These are phyloP conservation scores for Saururus chinensis DNA, from an alignment of 164 flowering plant species.

Conservation along the genomic window DNA sequence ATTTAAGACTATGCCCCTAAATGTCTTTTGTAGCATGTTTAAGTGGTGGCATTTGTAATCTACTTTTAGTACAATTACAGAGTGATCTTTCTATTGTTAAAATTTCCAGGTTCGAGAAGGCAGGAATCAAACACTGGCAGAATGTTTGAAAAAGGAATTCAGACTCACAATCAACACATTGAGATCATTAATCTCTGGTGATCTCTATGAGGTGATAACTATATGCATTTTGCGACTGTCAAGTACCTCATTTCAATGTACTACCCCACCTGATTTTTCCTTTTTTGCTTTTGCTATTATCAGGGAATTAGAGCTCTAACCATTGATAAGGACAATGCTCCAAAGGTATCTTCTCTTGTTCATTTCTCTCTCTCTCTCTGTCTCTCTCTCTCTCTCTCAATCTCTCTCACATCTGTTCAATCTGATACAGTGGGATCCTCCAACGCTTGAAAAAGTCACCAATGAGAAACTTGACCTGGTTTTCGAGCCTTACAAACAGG, in stretches of 20 bases:
- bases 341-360: slow-evolving; percentile 43
- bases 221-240: not conserved
- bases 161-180: slow-evolving; percentile 74
- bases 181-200: slow-evolving; percentile 52
- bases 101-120: slow-evolving; percentile 74
- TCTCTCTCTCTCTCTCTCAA: slow-evolving; percentile 6
- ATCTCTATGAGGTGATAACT: slow-evolving; percentile 75
- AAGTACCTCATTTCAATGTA: not conserved
- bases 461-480: slow-evolving; percentile 43
- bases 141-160: slow-evolving; percentile 82
- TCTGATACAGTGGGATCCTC: slow-evolving; percentile 58
- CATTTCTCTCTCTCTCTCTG: slow-evolving; percentile 2
- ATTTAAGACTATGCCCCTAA: no score
- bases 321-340: slow-evolving; percentile 83
- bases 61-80: no score
- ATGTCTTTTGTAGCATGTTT: no score
- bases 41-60: no score
- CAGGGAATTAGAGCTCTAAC: slow-evolving; percentile 90
- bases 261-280: not conserved
- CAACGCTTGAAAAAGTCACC: slow-evolving; percentile 40
- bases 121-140: slow-evolving; percentile 51
- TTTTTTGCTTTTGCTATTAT: slow-evolving; percentile 5
- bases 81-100: no score
- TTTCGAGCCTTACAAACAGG: slow-evolving; percentile 50
- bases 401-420: no score